These are phyloP conservation scores for Exophiala viscosa DNA, from an alignment of 2,329 filamentous ascomycete genomes.

Conservation along the genomic window DNA sequence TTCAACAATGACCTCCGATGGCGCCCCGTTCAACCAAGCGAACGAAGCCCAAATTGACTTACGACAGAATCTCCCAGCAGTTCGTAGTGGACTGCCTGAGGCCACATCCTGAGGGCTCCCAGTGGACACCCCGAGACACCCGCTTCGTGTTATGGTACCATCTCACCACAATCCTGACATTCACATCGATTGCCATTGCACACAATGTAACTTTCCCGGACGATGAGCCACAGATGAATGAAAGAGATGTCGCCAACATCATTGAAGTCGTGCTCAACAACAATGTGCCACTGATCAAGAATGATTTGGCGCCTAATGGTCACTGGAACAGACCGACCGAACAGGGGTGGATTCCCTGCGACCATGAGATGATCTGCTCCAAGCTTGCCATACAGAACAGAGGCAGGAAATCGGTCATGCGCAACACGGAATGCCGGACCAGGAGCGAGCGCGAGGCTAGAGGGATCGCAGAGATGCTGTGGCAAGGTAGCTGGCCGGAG, in stretches of 20 bases:
- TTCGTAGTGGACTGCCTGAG: not conserved
- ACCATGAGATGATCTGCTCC: constrained; percentile 17
- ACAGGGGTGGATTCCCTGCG: constrained; percentile 16
- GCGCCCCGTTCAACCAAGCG: not conserved
- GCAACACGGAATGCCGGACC: not conserved
- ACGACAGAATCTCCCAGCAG: not conserved
- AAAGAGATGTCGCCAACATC: constrained; percentile 4
- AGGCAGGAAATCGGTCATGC: constrained; percentile 3
- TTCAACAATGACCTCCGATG: too few species aligned
- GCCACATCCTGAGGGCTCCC: too few species aligned
- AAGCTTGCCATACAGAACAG: not conserved
- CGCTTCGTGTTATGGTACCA: constrained; percentile 20
- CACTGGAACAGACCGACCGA: constrained; percentile 7
- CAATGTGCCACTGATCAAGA: not conserved
- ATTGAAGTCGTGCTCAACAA: constrained; percentile 4
- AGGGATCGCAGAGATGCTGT: constrained; percentile 8
- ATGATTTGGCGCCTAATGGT: constrained; percentile 2
- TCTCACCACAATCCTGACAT: constrained; percentile 11
- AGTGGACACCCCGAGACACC: constrained; percentile 8
- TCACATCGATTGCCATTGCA: constrained; percentile 10
- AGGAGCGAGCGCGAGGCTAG: constrained; percentile 1
- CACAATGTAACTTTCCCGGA: constrained; percentile 7
- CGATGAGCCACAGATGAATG: constrained; percentile 1
- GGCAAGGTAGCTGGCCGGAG: constrained; percentile 14
- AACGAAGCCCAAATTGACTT: constrained; percentile 1